These are phyloP conservation scores for Naganishia vaughanmartiniae DNA, from an alignment of 768 basidiomycete genomes.

Conservation along the genomic window DNA sequence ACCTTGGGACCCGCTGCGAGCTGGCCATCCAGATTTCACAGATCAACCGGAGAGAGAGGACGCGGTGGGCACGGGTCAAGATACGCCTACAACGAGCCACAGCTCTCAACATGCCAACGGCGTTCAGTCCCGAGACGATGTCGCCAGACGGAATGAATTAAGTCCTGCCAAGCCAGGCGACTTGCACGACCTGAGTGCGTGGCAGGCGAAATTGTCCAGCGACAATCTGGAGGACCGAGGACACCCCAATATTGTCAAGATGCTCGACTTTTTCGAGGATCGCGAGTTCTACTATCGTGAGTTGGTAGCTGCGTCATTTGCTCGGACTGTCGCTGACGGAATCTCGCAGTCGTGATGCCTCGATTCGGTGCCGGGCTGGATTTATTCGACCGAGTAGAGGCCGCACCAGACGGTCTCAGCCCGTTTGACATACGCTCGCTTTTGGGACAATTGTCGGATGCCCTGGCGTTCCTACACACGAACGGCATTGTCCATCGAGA, in stretches of 20 bases:
- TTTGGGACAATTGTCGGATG: slow-evolving; percentile 91
- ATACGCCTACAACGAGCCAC: slow-evolving; percentile 5
- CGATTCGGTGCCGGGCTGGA: slow-evolving; percentile 63
- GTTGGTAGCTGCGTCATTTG: slow-evolving; percentile 27
- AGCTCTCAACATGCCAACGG: background rate
- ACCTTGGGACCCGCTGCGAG: slow-evolving; percentile 70
- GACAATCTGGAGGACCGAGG: slow-evolving; percentile 56
- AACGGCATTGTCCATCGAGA: slow-evolving; percentile 96
- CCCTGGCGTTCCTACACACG: slow-evolving; percentile 77
- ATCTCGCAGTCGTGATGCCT: slow-evolving; percentile 65
- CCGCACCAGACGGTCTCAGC: slow-evolving; percentile 78
- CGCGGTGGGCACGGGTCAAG: slow-evolving; percentile 8
- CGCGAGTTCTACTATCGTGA: slow-evolving; percentile 82
- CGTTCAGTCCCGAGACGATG: background rate
- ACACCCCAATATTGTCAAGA: slow-evolving; percentile 90
- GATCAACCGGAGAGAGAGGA: background rate
- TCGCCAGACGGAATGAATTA: background rate
- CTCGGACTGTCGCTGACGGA: background rate
- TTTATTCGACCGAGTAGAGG: slow-evolving; percentile 92
- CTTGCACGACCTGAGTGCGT: slow-evolving; percentile 40
- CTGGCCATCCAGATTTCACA: slow-evolving; percentile 16
- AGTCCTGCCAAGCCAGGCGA: background rate
- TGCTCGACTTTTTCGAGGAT: slow-evolving; percentile 96
- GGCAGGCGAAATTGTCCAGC: slow-evolving; percentile 19
- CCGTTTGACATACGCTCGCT: slow-evolving; percentile 72